Conservation (phyloP, 2,329 filamentous ascomycete genomes). For the Coniochaeta sp. region DNA sequence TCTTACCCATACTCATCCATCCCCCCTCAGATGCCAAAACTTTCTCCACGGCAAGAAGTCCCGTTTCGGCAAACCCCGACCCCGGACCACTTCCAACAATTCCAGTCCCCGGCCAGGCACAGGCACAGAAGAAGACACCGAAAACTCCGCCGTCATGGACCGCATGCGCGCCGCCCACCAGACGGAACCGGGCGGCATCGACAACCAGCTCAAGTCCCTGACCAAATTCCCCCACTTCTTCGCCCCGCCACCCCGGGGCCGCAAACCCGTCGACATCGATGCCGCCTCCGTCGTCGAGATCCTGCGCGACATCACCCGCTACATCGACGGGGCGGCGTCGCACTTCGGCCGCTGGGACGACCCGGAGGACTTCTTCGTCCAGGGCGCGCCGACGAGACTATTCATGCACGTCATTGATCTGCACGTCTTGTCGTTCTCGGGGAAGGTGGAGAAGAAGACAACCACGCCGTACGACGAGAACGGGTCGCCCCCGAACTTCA, state of each 20-base stretch:
- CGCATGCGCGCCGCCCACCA: not conserved
- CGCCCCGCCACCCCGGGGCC: not conserved
- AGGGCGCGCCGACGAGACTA: not conserved
- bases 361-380: not conserved
- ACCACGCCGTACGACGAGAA: not conserved
- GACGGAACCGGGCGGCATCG: not conserved
- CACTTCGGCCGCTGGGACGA: not conserved
- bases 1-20: no score
- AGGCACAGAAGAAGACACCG: no score
- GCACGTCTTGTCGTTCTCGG: not conserved
- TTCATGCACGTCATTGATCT: not conserved
- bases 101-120: not conserved
- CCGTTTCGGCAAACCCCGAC: not conserved
- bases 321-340: not conserved
- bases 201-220: not conserved
- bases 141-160: no score
- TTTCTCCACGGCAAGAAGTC: not conserved
- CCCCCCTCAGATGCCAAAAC: not conserved
- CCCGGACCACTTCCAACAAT: not conserved
- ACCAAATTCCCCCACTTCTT: slow-evolving; percentile 2
- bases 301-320: not conserved
- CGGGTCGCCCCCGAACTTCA: not conserved
- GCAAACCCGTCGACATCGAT: not conserved
- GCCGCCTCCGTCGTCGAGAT: not conserved
- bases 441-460: not conserved